These are phyloP conservation scores for Fusarium liriodendri DNA, from an alignment of 2,329 filamentous ascomycete species.

Conservation along the genomic window DNA sequence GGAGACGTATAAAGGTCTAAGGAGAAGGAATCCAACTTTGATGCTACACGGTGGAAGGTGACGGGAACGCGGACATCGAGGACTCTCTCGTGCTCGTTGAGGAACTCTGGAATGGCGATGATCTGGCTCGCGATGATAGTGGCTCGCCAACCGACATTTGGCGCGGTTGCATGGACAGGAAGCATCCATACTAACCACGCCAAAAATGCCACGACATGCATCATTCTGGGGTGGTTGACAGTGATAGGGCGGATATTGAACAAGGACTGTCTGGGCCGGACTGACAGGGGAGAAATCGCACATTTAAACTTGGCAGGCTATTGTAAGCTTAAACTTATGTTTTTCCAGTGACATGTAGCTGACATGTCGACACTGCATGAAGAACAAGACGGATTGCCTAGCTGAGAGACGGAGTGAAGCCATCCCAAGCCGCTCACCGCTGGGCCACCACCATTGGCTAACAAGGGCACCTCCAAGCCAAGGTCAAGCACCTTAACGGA, in stretches of 20 bases:
- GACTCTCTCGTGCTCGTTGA: background rate
- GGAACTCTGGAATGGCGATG: background rate
- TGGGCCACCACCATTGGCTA: background rate
- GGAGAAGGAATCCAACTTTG: background rate
- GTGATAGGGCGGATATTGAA: background rate
- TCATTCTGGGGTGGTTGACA: background rate
- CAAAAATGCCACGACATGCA: background rate
- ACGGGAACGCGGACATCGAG: background rate
- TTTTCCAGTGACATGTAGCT: background rate
- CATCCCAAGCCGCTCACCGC: background rate
- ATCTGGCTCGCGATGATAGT: background rate
- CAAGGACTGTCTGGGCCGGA: background rate
- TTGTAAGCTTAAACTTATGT: background rate
- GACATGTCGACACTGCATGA: background rate
- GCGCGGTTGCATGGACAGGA: background rate
- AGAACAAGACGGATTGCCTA: background rate
- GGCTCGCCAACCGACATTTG: background rate
- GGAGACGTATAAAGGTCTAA: background rate
- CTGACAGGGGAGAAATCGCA: background rate
- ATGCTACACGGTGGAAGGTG: background rate
- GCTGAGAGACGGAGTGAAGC: background rate
- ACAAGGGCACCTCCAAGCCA: background rate
- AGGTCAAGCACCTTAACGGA: background rate
- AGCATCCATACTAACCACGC: background rate
- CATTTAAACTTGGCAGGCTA: background rate